phyloP scores from a whole-genome alignment of 257 asterid genomes.

The Verbascum thapsus region DNA sequence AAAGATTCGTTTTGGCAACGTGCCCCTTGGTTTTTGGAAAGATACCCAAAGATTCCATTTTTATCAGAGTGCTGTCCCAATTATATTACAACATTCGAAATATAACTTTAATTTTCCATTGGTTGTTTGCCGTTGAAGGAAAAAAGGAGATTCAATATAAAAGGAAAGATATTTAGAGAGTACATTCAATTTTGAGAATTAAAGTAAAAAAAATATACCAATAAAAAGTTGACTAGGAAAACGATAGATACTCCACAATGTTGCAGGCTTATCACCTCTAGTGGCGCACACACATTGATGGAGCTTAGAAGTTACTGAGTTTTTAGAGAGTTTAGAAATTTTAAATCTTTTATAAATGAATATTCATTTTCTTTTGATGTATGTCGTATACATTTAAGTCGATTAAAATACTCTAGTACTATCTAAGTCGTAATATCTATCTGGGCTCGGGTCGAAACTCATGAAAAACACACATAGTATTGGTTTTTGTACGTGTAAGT shows the following conservation, averaged over 20 bases:
- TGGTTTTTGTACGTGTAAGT: conserved; percentile 24
- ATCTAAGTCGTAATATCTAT: too few species aligned
- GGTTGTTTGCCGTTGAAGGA: conserved; percentile 25
- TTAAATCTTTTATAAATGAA: too few species aligned
- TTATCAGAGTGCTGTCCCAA: conserved; percentile 26
- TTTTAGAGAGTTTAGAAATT: too few species aligned
- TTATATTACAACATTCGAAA: not conserved
- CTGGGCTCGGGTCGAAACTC: too few species aligned
- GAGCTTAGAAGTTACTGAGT: too few species aligned
- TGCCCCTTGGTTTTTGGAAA: conserved; percentile 12
- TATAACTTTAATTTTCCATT: conserved; percentile 1
- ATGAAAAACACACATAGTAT: conserved; percentile 10
- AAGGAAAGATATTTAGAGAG: conserved; percentile 34
- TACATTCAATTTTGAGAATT: conserved; percentile 31
- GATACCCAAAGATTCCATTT: conserved; percentile 40
- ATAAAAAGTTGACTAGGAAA: not conserved
- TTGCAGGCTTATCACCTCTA: conserved; percentile 16
- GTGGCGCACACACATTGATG: conserved; percentile 14
- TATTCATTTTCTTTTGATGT: too few species aligned
- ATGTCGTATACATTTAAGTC: too few species aligned
- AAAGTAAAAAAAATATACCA: conserved; percentile 12
- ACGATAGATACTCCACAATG: conserved; percentile 34
- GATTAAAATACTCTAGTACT: too few species aligned
- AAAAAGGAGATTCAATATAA: conserved; percentile 14
- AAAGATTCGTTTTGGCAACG: conserved; percentile 32